Conservation (phyloP, 768 basidiomycete species). For the Nidularia sp. region DNA sequence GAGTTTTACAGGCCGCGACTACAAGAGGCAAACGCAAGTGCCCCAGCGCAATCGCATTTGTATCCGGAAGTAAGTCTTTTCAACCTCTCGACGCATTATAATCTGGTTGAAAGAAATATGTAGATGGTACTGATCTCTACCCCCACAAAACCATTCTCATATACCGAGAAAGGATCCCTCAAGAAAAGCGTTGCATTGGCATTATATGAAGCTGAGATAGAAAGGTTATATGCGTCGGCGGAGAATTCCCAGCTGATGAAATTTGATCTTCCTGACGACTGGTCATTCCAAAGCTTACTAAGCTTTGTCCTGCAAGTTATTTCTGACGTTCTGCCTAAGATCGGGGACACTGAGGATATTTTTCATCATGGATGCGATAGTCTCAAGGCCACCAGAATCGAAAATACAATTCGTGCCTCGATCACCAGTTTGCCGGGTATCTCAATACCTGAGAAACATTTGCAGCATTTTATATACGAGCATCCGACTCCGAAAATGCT, state of each 20-base stretch:
- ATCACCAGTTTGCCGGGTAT: neutral
- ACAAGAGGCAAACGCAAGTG: neutral
- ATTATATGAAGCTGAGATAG: neutral
- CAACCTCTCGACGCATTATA: neutral
- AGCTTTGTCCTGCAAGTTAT: neutral
- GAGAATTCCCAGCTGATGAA: neutral
- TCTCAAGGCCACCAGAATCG: neutral
- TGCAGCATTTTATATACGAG: neutral
- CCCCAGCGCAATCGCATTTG: neutral
- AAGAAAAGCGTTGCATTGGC: neutral
- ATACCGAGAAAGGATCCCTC: neutral
- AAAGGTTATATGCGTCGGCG: neutral
- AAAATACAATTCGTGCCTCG: neutral
- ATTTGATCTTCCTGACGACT: neutral
- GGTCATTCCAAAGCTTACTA: neutral
- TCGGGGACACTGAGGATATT: neutral
- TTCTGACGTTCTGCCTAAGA: neutral
- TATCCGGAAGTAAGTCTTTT: neutral
- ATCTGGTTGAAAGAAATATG: neutral
- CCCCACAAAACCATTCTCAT: neutral
- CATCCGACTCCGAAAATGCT: neutral
- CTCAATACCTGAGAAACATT: neutral
- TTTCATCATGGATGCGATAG: conserved; percentile 1
- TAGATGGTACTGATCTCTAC: neutral
- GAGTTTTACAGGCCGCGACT: neutral